Percentiles rank a stretch among this genome's conserved stretches.
Conservation (phyloP, 805 yeast genomes). For the Starmerella floris region DNA sequence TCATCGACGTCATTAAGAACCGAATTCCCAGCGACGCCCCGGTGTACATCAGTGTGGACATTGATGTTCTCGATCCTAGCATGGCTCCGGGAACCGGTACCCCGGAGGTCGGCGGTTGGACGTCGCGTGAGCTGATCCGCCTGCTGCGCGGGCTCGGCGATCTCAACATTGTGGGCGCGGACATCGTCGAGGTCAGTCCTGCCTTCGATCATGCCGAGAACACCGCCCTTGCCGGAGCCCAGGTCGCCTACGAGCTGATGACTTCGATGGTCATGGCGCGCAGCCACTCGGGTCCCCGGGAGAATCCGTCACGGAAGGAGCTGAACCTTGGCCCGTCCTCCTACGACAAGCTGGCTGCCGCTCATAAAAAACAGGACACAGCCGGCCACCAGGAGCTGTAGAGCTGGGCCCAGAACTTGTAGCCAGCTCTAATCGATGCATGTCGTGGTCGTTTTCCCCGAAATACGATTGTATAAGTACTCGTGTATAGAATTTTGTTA, state of each 20-base stretch:
- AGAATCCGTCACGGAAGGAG: conserved; percentile 22
- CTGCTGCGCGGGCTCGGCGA: conserved; percentile 48
- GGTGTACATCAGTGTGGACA: conserved; percentile 66
- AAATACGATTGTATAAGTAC: too few relatives aligned
- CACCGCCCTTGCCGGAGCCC: conserved; percentile 54
- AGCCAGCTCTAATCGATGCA: neutral
- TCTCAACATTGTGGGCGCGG: conserved; percentile 56
- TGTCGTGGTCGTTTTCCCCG: too few relatives aligned
- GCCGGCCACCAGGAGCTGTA: conserved; percentile 21
- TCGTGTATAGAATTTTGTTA: too few relatives aligned
- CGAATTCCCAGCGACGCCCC: conserved; percentile 49
- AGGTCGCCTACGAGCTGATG: conserved; percentile 51
- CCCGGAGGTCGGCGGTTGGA: conserved; percentile 63
- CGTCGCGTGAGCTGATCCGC: conserved; percentile 48
- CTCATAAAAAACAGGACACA: neutral
- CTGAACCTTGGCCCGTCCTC: conserved; percentile 12
- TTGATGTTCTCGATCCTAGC: conserved; percentile 59
- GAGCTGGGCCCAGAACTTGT: too few relatives aligned
- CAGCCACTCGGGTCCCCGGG: conserved; percentile 1
- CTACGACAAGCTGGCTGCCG: conserved; percentile 3
- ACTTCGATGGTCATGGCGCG: conserved; percentile 57
- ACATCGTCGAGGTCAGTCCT: conserved; percentile 61
- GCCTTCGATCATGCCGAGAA: conserved; percentile 49
- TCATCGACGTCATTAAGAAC: conserved; percentile 39
- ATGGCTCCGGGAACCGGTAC: conserved; percentile 72